Conservation (phyloP, 768 basidiomycete genomes). For the Cystobasidium tubakii region DNA sequence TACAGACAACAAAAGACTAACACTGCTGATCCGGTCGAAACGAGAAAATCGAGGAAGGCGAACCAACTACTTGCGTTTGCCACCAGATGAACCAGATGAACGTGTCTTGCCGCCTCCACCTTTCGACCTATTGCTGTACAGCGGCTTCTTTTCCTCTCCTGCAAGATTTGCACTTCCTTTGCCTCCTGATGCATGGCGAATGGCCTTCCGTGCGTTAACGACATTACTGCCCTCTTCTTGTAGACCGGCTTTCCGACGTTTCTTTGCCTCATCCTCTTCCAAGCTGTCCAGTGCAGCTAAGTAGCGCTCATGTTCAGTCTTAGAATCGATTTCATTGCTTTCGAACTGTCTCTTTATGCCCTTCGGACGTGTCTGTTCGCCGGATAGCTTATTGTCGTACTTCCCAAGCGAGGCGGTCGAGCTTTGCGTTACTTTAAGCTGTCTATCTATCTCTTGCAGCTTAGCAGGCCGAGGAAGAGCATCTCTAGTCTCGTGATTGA, state of each 20-base stretch:
- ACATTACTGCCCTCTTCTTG: constrained; percentile 54
- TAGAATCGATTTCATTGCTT: constrained; percentile 63
- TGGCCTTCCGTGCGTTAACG: constrained; percentile 82
- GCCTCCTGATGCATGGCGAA: constrained; percentile 56
- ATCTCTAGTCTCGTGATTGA: constrained; percentile 24
- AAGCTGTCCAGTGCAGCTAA: constrained; percentile 70
- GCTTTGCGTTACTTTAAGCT: constrained; percentile 65
- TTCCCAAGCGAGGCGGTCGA: constrained; percentile 91
- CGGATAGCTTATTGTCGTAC: constrained; percentile 83
- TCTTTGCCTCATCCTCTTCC: constrained; percentile 52
- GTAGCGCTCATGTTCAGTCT: constrained; percentile 65
- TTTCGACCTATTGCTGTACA: neutral
- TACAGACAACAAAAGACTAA: constrained; percentile 23
- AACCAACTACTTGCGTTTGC: constrained; percentile 16
- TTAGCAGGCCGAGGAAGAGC: constrained; percentile 48
- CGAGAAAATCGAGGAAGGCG: neutral
- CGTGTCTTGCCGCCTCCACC: constrained; percentile 23
- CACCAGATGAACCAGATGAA: neutral
- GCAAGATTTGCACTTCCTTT: constrained; percentile 34
- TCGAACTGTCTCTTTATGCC: constrained; percentile 96
- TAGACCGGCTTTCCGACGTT: constrained; percentile 57
- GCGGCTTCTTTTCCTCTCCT: constrained; percentile 18
- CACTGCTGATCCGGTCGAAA: neutral
- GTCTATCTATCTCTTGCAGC: constrained; percentile 68
- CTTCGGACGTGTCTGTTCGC: constrained; percentile 73